Evolutionary conservation across 2,329 filamentous ascomycete genomes (phyloP).

Genomic region (Fusarium abutilonis): DNA sequence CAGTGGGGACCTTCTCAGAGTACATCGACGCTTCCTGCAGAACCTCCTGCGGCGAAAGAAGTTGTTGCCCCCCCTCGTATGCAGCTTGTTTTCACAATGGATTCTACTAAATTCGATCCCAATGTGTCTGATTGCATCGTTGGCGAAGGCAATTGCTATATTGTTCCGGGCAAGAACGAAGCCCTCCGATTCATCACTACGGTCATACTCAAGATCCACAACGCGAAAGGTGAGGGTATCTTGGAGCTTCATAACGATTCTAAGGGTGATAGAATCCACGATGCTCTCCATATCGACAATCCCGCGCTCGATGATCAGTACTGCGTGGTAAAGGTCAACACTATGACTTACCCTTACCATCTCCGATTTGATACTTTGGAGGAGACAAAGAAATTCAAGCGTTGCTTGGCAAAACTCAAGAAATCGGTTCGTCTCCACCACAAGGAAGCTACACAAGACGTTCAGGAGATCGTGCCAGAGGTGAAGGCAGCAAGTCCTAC

Average conservation of each 20-base stretch:
- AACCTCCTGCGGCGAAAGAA: no score
- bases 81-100: not conserved
- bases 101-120: not conserved
- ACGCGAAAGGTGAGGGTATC: slow-evolving; percentile 22
- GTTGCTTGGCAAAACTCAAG: slow-evolving; percentile 15
- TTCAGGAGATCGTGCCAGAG: not conserved
- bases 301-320: slow-evolving; percentile 33
- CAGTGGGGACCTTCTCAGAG: slow-evolving; percentile 13
- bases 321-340: slow-evolving; percentile 33
- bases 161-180: slow-evolving; percentile 24
- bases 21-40: not conserved
- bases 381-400: slow-evolving; percentile 32
- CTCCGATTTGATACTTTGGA: slow-evolving; percentile 32
- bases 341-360: slow-evolving; percentile 10
- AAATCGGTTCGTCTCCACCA: slow-evolving; percentile 7
- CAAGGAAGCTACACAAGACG: not conserved
- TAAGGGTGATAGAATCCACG: slow-evolving; percentile 25
- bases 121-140: slow-evolving; percentile 24
- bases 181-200: slow-evolving; percentile 11
- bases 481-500: not conserved
- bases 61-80: not conserved
- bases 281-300: slow-evolving; percentile 37
- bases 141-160: slow-evolving; percentile 29
- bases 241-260: slow-evolving; percentile 29
- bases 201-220: slow-evolving; percentile 33